Conservation (phyloP, 148 eudicot species). For the Fagopyrum esculentum region DNA sequence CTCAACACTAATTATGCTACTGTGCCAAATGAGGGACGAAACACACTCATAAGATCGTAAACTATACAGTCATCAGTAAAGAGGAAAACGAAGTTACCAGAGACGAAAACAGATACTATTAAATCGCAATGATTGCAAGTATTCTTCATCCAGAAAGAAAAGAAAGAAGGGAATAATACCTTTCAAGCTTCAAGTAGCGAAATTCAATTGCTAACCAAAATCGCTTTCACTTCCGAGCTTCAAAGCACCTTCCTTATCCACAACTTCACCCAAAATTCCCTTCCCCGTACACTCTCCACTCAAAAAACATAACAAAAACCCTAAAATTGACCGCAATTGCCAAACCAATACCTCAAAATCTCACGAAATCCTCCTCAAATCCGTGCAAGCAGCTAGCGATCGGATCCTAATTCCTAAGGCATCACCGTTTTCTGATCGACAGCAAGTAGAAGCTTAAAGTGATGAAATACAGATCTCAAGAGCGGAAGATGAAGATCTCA, state of each 20-base stretch:
- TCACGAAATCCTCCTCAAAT: not conserved
- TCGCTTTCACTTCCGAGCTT: conserved; percentile 7
- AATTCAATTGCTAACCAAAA: conserved; percentile 6
- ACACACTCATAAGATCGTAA: not conserved
- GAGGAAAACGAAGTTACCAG: not conserved
- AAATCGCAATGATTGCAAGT: not conserved
- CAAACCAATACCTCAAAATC: not conserved
- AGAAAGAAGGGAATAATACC: not conserved
- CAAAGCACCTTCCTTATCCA: conserved; percentile 8
- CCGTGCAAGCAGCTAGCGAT: conserved; percentile 1
- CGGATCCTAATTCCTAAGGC: not conserved
- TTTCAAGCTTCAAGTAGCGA: conserved; percentile 10
- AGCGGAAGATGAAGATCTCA: not conserved
- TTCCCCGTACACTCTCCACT: not conserved
- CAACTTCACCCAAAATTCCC: not conserved
- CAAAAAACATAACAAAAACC: conserved; percentile 1
- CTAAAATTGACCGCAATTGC: not conserved
- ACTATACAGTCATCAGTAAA: not conserved
- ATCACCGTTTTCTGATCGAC: not conserved
- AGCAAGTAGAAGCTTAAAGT: not conserved
- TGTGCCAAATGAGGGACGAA: conserved; percentile 4
- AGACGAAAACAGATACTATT: conserved; percentile 2
- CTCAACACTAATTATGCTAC: not conserved
- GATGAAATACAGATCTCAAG: not conserved
- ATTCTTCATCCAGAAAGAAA: not conserved